These are phyloP conservation scores for Pueraria montana DNA, from an alignment of 306 rosid genomes.

Conservation along the genomic window DNA sequence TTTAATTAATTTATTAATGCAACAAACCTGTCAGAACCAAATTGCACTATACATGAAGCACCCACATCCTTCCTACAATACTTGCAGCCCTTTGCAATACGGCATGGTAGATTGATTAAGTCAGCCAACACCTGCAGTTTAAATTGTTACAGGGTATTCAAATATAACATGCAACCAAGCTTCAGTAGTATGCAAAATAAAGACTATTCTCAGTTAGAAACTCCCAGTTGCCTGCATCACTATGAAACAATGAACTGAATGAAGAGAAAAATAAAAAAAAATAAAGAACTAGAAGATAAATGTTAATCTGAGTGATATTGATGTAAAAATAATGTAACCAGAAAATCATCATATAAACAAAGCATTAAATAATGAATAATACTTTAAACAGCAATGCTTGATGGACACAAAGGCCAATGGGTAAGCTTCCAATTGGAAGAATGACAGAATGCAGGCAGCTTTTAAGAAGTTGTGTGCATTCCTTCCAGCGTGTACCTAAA, in stretches of 20 bases:
- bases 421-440: conserved; percentile 89
- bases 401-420: conserved; percentile 90
- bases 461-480: conserved; percentile 70
- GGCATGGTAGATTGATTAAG: conserved; percentile 85
- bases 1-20: conserved; percentile 7
- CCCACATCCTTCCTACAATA: conserved; percentile 77
- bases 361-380: conserved; percentile 39
- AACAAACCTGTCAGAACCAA: conserved; percentile 74
- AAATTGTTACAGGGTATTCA: conserved; percentile 30
- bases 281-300: conserved; percentile 29
- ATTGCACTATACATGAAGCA: conserved; percentile 91
- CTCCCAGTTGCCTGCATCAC: conserved; percentile 2
- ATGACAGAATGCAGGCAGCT: conserved; percentile 74
- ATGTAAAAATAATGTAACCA: conserved; percentile 34
- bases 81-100: conserved; percentile 95
- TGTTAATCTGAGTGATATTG: conserved; percentile 15
- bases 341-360: conserved; percentile 35
- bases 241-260: conserved; percentile 4
- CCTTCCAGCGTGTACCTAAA: conserved; percentile 66
- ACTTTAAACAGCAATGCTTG: conserved; percentile 96
- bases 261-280: neutral
- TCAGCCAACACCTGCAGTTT: conserved; percentile 88
- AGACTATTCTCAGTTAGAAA: conserved; percentile 33
- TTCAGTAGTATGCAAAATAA: conserved; percentile 17
- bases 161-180: conserved; percentile 20